phyloP scores from a whole-genome alignment of 1,284 basidiomycete genomes.

The Tilletiopsis washingtonensis region DNA sequence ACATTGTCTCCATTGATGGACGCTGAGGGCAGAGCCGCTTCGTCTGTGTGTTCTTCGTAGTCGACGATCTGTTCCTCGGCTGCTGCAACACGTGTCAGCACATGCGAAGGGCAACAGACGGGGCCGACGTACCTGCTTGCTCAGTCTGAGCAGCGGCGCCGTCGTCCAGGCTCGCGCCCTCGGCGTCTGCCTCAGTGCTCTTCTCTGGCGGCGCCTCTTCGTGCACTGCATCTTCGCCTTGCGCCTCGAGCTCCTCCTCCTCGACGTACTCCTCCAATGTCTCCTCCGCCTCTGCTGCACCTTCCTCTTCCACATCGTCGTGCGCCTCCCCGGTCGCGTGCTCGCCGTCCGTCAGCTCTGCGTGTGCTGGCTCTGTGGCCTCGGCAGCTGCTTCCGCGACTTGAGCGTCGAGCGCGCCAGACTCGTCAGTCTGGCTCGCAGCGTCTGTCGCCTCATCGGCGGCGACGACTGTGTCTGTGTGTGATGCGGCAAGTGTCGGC shows the following conservation, averaged over 20 bases:
- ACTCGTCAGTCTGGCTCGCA: constrained; percentile 2
- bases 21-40: too few relatives aligned
- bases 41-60: constrained; percentile 16
- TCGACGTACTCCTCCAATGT: not conserved
- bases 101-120: constrained; percentile 1
- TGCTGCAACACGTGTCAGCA: not conserved
- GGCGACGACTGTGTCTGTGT: too few relatives aligned
- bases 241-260: not conserved
- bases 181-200: not conserved
- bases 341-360: not conserved
- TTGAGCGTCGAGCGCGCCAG: constrained; percentile 4
- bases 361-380: not conserved
- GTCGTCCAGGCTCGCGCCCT: not conserved
- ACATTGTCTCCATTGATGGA: too few relatives aligned
- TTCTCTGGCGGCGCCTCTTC: not conserved
- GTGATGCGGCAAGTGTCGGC: too few relatives aligned
- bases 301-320: not conserved
- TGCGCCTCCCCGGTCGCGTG: constrained; percentile 2
- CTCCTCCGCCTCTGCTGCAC: constrained; percentile 2
- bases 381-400: constrained; percentile 12
- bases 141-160: not conserved
- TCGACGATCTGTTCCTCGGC: constrained; percentile 26
- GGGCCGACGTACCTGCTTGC: not conserved
- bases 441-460: not conserved
- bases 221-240: not conserved